Conservation (phyloP, 2,329 filamentous ascomycete genomes). For the Coniochaeta hoffmannii region DNA sequence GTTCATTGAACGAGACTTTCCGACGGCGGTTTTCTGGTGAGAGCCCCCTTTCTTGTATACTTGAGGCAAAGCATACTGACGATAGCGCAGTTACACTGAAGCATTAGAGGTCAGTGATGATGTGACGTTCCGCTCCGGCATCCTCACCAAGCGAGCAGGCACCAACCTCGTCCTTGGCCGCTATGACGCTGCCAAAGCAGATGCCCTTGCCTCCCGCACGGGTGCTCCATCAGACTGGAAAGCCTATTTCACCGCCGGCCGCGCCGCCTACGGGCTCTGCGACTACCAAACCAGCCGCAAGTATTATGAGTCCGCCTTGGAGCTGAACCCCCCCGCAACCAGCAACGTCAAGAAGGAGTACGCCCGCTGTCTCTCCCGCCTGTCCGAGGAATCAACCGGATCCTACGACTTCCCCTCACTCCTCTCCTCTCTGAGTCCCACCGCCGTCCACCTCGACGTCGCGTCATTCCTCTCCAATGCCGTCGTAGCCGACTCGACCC, state of each 20-base stretch:
- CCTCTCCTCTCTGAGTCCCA: conserved; percentile 11
- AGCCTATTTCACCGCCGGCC: conserved; percentile 24
- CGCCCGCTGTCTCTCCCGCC: conserved; percentile 15
- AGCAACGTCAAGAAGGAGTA: conserved; percentile 15
- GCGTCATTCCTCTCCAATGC: conserved; percentile 27
- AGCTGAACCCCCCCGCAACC: conserved; percentile 10
- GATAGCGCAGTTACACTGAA: conserved; percentile 22
- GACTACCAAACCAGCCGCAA: conserved; percentile 17
- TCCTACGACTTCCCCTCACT: conserved; percentile 21
- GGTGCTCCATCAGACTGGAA: conserved; percentile 21
- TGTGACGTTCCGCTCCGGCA: conserved; percentile 10
- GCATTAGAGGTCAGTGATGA: conserved; percentile 20
- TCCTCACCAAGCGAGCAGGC: conserved; percentile 23
- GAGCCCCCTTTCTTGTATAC: no score
- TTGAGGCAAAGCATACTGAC: no score
- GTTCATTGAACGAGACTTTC: conserved; percentile 23
- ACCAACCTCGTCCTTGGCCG: conserved; percentile 23
- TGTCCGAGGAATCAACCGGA: conserved; percentile 19
- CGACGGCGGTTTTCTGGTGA: conserved; percentile 24
- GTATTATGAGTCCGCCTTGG: conserved; percentile 18
- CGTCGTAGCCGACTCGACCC: conserved; percentile 20
- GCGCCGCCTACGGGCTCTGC: conserved; percentile 25
- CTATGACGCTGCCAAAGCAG: conserved; percentile 23
- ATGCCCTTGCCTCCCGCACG: conserved; percentile 21
- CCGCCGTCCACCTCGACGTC: conserved; percentile 19